phyloP scores from a whole-genome alignment of 2,329 filamentous ascomycete species.

The Keithomyces neogunnii region DNA sequence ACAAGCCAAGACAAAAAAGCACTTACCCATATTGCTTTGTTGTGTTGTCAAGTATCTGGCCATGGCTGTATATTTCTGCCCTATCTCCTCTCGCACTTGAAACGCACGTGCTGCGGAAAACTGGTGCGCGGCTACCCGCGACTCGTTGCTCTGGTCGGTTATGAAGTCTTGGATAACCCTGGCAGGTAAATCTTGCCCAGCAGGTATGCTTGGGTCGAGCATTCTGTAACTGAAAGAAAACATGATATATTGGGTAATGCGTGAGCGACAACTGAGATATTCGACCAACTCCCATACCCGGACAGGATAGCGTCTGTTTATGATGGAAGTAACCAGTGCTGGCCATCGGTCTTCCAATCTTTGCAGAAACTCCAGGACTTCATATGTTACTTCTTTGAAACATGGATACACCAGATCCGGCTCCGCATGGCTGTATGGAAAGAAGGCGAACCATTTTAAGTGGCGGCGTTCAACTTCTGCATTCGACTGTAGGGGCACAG shows the following conservation, averaged over 20 bases:
- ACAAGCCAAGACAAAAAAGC: background rate
- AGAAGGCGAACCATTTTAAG: conserved; percentile 21
- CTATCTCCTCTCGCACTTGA: background rate
- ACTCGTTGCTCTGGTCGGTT: background rate
- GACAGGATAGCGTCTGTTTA: conserved; percentile 18
- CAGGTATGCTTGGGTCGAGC: conserved; percentile 8
- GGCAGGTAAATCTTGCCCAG: too few species aligned
- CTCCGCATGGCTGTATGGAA: conserved; percentile 11
- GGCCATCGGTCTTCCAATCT: conserved; percentile 16
- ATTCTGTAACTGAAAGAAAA: conserved; percentile 21
- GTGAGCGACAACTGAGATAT: conserved; percentile 17
- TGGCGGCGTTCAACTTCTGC: conserved; percentile 13
- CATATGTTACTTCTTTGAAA: background rate
- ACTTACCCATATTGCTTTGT: background rate
- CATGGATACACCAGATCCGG: background rate
- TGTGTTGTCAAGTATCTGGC: background rate
- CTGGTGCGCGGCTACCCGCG: too few species aligned
- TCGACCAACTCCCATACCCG: conserved; percentile 16
- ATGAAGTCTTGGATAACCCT: background rate
- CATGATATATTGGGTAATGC: conserved; percentile 15
- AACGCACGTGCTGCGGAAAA: too few species aligned
- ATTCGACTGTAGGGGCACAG: conserved; percentile 17
- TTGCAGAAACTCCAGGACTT: conserved; percentile 14
- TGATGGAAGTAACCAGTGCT: conserved; percentile 6
- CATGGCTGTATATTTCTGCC: background rate